Conservation (phyloP, 2,329 filamentous ascomycete species). For the Stagonosporopsis vannaccii region DNA sequence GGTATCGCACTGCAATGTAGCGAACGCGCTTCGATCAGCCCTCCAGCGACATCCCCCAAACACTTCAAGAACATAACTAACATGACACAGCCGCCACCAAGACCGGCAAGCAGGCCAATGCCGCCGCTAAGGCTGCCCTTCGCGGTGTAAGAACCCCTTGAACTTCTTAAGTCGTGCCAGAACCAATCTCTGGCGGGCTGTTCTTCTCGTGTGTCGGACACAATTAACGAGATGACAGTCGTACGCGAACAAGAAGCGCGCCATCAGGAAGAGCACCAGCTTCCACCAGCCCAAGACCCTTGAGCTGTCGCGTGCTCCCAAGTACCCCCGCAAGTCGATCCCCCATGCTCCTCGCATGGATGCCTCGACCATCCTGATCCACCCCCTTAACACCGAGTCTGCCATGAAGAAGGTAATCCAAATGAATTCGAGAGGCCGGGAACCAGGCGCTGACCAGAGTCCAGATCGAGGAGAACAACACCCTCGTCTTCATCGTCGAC, state of each 20-base stretch:
- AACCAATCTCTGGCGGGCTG: constrained; percentile 61
- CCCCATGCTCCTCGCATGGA: constrained; percentile 90
- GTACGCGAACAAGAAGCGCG: constrained; percentile 85
- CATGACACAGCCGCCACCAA: constrained; percentile 63
- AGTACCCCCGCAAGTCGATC: constrained; percentile 97
- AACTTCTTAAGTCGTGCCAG: constrained; percentile 57
- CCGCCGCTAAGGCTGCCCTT: constrained; percentile 94
- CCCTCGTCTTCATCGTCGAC: constrained; percentile 95
- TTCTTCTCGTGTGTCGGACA: constrained; percentile 50
- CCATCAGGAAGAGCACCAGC: constrained; percentile 87
- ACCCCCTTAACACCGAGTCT: constrained; percentile 98
- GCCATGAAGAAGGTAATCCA: constrained; percentile 87
- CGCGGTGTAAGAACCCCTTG: constrained; percentile 77
- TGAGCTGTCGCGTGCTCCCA: constrained; percentile 85
- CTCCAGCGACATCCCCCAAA: constrained; percentile 1
- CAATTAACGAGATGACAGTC: constrained; percentile 60
- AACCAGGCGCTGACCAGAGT: not conserved
- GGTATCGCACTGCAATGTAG: constrained; percentile 24
- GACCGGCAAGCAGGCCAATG: constrained; percentile 77
- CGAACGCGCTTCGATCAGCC: constrained; percentile 33
- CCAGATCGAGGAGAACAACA: constrained; percentile 99
- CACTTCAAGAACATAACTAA: constrained; percentile 32
- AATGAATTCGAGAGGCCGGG: not conserved
- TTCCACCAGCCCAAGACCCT: constrained; percentile 99
- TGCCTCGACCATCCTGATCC: constrained; percentile 96